Percentiles rank a stretch among this genome's conserved stretches.
Conservation (phyloP, 306 rosid genomes). For the Cicer yamashitae region DNA sequence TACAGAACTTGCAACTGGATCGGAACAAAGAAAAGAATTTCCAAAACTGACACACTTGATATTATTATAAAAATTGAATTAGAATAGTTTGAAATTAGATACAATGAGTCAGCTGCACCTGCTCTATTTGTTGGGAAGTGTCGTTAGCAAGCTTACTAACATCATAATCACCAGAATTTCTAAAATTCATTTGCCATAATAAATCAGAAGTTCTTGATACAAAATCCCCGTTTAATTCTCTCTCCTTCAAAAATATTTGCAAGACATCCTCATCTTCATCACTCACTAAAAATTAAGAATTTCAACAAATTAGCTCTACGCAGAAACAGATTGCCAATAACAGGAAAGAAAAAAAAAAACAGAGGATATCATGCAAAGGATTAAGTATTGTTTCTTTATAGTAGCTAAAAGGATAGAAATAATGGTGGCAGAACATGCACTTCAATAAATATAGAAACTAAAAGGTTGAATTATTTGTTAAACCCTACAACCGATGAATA, state of each 20-base stretch:
- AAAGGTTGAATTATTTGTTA: not conserved
- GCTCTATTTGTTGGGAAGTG: conserved; percentile 51
- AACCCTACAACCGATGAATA: not conserved
- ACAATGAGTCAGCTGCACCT: conserved; percentile 49
- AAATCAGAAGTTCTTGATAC: conserved; percentile 79
- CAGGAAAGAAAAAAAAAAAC: conserved; percentile 42
- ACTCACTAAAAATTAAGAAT: conserved; percentile 51
- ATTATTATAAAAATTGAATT: not conserved
- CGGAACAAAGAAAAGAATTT: conserved; percentile 13
- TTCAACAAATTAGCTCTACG: conserved; percentile 46
- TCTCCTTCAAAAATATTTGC: conserved; percentile 73
- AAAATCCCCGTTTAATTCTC: conserved; percentile 77
- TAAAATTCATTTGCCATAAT: conserved; percentile 67
- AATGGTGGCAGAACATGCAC: not conserved
- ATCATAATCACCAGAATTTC: conserved; percentile 48
- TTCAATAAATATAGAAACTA: conserved; percentile 27
- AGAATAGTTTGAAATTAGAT: conserved; percentile 30
- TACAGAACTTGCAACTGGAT: conserved; percentile 30
- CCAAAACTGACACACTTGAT: conserved; percentile 20
- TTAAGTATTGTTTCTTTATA: not conserved
- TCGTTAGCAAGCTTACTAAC: conserved; percentile 38
- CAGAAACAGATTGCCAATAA: not conserved
- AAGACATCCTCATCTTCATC: conserved; percentile 73
- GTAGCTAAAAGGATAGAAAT: conserved; percentile 13
- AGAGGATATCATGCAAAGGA: not conserved